These are phyloP conservation scores for barley (Hordeum vulgare) DNA, from an alignment of 176 grass and related monocot genomes.

Conservation along the genomic window DNA sequence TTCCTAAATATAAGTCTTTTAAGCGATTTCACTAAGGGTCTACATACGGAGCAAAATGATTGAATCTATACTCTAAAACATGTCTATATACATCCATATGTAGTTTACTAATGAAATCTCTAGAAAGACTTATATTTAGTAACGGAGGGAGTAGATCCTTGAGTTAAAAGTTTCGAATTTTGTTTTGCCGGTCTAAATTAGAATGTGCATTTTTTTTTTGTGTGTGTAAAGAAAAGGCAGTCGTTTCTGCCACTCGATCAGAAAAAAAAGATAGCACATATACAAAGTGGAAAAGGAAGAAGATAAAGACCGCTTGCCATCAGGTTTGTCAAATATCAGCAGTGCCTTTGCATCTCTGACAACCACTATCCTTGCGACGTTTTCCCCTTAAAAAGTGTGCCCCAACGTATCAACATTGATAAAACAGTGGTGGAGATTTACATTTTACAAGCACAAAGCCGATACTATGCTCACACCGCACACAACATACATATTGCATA, in stretches of 20 bases:
- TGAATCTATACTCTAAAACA: too few relatives aligned
- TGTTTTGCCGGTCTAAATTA: neutral
- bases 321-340: neutral
- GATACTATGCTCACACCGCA: neutral
- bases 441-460: constrained; percentile 19
- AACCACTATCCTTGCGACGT: neutral
- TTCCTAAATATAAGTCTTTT: too few relatives aligned
- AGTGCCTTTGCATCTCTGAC: neutral
- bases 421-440: constrained; percentile 25
- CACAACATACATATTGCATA: constrained; percentile 14
- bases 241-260: too few relatives aligned
- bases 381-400: neutral
- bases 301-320: neutral
- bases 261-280: neutral
- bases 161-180: neutral
- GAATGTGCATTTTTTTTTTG: neutral
- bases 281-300: neutral
- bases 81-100: too few relatives aligned
- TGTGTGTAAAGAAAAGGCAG: neutral
- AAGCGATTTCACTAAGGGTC: too few relatives aligned
- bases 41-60: too few relatives aligned
- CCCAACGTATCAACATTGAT: neutral
- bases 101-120: too few relatives aligned
- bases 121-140: too few relatives aligned
- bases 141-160: neutral